Evolutionary conservation across 345 rosid species (phyloP).

Genomic region (Eucalyptus cladocalyx): DNA sequence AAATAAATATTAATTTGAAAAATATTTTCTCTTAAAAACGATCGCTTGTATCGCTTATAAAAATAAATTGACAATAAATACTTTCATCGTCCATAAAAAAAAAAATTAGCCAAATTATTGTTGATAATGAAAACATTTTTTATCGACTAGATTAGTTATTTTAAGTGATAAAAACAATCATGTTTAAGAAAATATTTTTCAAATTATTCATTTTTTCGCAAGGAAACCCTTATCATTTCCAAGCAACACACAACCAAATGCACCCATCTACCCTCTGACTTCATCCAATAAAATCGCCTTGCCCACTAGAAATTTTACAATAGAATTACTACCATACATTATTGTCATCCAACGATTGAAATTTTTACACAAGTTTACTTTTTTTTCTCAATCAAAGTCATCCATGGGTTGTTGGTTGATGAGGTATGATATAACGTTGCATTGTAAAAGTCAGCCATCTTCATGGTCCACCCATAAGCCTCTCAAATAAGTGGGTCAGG

Average conservation of each 20-base stretch:
- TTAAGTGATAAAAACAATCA: too few relatives aligned
- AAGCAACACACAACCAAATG: not conserved
- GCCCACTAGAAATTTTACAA: not conserved
- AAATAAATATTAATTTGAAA: too few relatives aligned
- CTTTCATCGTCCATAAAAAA: fast-evolving
- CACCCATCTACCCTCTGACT: not conserved
- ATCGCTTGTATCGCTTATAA: fast-evolving
- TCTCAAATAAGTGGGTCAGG: too few relatives aligned
- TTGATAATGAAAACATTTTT: too few relatives aligned
- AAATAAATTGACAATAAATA: too few relatives aligned
- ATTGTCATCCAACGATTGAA: not conserved
- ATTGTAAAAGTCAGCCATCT: not conserved
- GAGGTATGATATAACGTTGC: not conserved
- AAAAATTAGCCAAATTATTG: fast-evolving
- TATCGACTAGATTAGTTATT: too few relatives aligned
- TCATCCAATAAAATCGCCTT: not conserved
- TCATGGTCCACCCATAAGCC: not conserved
- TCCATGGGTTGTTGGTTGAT: not conserved
- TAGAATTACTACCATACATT: not conserved
- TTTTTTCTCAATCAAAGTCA: not conserved
- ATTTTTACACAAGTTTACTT: not conserved
- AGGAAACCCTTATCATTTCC: fast-evolving
- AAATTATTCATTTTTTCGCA: fast-evolving
- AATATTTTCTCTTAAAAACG: fast-evolving
- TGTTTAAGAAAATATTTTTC: fast-evolving